Conservation (phyloP, 163 green algal genomes). For the Chlamydomonas reinhardtii region DNA sequence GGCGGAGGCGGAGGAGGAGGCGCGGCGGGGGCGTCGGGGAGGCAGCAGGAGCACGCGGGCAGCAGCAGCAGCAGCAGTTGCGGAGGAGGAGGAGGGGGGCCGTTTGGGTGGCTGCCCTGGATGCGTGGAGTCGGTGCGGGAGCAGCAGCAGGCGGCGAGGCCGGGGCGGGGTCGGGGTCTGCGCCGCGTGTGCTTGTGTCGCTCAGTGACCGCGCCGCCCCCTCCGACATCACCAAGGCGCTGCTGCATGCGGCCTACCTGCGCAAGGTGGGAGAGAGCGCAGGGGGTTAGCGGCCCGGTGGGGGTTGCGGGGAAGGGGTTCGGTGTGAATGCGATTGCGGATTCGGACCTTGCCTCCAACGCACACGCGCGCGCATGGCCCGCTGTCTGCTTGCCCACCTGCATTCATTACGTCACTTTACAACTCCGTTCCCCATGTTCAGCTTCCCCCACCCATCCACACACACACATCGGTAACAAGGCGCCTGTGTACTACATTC, state of each 20-base stretch:
- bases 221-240: constrained; percentile 41
- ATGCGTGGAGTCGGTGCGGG: background rate
- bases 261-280: constrained; percentile 16
- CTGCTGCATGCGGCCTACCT: constrained; percentile 51
- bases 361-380: no score
- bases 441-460: no score
- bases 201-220: constrained; percentile 30
- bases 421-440: no score
- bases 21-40: background rate
- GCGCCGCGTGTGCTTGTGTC: constrained; percentile 18
- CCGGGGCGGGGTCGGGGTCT: background rate
- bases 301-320: no score
- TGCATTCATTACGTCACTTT: no score
- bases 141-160: no score
- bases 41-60: background rate
- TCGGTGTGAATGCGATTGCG: background rate
- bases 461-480: no score
- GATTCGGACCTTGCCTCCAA: no score
- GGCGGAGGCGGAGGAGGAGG: background rate
- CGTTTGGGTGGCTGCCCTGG: background rate
- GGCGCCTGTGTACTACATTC: no score
- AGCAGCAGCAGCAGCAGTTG: background rate
- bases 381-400: no score
- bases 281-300: background rate
- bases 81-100: background rate